These are phyloP conservation scores for Syzygium aqueum DNA, from an alignment of 345 rosid species.

Conservation along the genomic window DNA sequence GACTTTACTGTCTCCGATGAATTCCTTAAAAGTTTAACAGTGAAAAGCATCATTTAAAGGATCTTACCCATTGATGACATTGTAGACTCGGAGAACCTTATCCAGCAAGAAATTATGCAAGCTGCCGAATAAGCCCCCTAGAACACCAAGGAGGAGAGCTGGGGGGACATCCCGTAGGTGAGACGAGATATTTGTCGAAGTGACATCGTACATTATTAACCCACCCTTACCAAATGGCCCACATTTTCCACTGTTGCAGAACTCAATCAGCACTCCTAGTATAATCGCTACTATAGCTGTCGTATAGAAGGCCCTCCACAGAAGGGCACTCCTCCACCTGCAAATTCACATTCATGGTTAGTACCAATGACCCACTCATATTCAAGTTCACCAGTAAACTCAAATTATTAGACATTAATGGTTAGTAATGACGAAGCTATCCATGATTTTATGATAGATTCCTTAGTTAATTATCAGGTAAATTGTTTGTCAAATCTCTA, in stretches of 20 bases:
- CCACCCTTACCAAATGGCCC: slow-evolving; percentile 92
- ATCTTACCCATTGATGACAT: slow-evolving; percentile 58
- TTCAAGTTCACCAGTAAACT: neutral
- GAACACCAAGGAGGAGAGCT: slow-evolving; percentile 67
- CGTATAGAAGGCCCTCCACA: slow-evolving; percentile 89
- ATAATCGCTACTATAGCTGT: slow-evolving; percentile 76
- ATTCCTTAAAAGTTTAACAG: neutral
- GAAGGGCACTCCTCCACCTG: slow-evolving; percentile 90
- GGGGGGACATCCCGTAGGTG: slow-evolving; percentile 65
- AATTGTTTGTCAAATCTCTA: neutral
- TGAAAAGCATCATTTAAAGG: neutral
- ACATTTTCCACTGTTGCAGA: slow-evolving; percentile 71
- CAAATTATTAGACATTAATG: neutral
- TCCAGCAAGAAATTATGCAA: slow-evolving; percentile 56
- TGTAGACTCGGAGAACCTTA: slow-evolving; percentile 62
- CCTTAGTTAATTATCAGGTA: neutral
- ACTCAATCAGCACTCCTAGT: slow-evolving; percentile 77
- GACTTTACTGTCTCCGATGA: neutral
- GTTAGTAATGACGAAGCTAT: neutral
- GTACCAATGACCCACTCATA: neutral
- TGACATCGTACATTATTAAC: slow-evolving; percentile 76
- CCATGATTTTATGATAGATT: neutral
- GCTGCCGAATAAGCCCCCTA: slow-evolving; percentile 87
- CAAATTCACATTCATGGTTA: neutral
- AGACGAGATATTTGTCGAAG: slow-evolving; percentile 54